Evolutionary conservation across 2,329 filamentous ascomycete genomes (phyloP).

Genomic region (Thelonectria blattea): DNA sequence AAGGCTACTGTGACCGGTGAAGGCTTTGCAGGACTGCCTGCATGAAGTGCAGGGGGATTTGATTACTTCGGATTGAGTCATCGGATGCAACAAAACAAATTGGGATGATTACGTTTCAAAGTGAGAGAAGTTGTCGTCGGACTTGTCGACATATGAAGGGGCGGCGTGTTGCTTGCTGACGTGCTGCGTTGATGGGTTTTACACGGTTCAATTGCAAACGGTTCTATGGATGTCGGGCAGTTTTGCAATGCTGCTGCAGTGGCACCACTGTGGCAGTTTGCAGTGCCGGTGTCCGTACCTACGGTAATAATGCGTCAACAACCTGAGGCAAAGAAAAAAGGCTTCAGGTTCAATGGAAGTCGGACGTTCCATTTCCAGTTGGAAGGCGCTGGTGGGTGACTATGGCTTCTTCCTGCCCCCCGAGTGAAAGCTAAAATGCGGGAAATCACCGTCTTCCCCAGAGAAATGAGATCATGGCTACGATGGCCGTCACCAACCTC

Average conservation of each 20-base stretch:
- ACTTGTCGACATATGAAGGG: too few relatives aligned
- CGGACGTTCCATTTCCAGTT: too few relatives aligned
- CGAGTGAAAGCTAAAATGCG: background rate
- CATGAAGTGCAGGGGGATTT: conserved; percentile 6
- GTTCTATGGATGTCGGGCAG: background rate
- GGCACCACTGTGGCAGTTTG: too few relatives aligned
- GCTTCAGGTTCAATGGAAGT: too few relatives aligned
- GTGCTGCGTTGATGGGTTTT: too few relatives aligned
- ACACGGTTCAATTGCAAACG: background rate
- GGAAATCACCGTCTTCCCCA: background rate
- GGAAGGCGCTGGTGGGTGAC: background rate
- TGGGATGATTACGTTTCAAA: background rate
- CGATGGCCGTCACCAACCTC: background rate
- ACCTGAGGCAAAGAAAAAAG: too few relatives aligned
- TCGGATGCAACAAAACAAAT: background rate
- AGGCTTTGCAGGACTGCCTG: conserved; percentile 2
- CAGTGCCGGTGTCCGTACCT: too few relatives aligned
- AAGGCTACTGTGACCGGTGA: background rate
- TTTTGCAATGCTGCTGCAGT: too few relatives aligned
- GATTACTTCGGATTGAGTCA: conserved; percentile 11
- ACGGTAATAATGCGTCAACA: too few relatives aligned
- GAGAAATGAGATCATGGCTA: background rate
- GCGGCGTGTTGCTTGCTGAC: too few relatives aligned
- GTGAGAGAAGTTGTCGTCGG: background rate
- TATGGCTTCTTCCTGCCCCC: background rate